Conservation (phyloP, 306 rosid genomes). For the Pachyrhizus erosus region DNA sequence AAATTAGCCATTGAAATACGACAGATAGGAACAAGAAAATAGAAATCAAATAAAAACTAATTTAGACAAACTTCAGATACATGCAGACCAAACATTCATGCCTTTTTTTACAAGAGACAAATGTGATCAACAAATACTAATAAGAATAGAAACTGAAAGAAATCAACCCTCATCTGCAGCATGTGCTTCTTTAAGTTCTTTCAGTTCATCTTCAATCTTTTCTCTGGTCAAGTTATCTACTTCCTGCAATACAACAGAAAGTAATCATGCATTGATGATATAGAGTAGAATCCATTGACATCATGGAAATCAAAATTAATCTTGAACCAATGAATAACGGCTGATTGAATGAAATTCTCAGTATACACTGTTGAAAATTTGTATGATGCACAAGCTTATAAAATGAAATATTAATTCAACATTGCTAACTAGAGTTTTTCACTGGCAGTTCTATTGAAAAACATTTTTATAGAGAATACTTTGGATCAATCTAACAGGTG, state of each 20-base stretch:
- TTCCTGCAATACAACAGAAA: conserved; percentile 65
- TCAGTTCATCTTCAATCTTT: conserved; percentile 79
- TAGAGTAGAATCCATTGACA: not conserved
- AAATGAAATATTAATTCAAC: not conserved
- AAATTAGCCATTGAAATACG: conserved; percentile 7
- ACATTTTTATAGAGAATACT: too few species aligned
- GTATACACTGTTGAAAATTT: not conserved
- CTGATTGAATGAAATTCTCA: conserved; percentile 19
- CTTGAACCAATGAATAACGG: not conserved
- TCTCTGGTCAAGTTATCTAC: conserved; percentile 78
- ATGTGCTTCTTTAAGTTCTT: conserved; percentile 85
- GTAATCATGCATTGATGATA: not conserved
- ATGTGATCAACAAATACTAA: conserved; percentile 2
- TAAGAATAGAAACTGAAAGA: conserved; percentile 4
- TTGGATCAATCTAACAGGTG: too few species aligned
- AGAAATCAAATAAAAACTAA: not conserved
- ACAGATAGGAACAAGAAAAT: not conserved
- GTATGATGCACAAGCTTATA: not conserved
- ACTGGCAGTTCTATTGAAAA: too few species aligned
- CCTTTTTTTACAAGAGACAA: not conserved
- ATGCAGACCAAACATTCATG: conserved; percentile 5
- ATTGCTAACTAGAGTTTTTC: too few species aligned
- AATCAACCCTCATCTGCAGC: conserved; percentile 89
- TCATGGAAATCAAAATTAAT: conserved; percentile 6
- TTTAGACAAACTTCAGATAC: conserved; percentile 3